Base-by-base conservation (phyloP, 441 rosid genomes). In the Mallotus japonicus region DNA sequence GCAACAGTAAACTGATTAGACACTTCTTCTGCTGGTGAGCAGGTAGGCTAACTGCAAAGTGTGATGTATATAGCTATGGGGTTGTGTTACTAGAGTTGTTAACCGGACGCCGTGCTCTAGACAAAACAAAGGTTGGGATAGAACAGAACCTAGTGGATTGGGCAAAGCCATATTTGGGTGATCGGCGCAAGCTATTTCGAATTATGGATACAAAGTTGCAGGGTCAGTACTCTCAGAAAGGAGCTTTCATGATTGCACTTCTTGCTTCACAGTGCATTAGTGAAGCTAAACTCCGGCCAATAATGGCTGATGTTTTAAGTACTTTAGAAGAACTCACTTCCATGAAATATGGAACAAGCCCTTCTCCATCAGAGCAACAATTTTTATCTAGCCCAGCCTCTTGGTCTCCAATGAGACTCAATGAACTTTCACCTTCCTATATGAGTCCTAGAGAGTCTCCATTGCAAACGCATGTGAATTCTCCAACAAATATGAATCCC, bases 61-160 rank as follows among this genome's bases (percentile, higher is more conserved):
- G 93, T 28, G 96, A 92, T 22, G 91, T 89, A 40, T 89, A 92
- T 44, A 89, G 93, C 76, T 90, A 88, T 47, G 93, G 95, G 67
- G 91, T 90, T 71, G 95, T 90, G 54, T 79, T 90, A 76, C 77
- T 90, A 62, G 97, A 92, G 81, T 78, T 89, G 72, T 83, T 90
- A 2, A 73, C 89, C 2, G 91, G 93, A 24, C 86, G 92, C 7
- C 76, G 78, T 37, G 89, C 83, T 37, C 67, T 87, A 10, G 90
- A 89, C 63, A 82, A 74, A 76, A 74, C 83, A 50, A 88, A 75
- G 78, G 71, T 73, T 0, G 82, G 90, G 24, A 71, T 58, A 56
- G 92, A 90, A 79, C 84, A 88, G 63, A 83, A 80, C 74, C 87
- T 90, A 7, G 88, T 90, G 70, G 85, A 90, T 3, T 90, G 96